A percentile compares a stretch with the other conserved stretches of the same genome.
Conservation (phyloP, 495 filamentous ascomycete species). For the Elasticomyces elasticus region DNA sequence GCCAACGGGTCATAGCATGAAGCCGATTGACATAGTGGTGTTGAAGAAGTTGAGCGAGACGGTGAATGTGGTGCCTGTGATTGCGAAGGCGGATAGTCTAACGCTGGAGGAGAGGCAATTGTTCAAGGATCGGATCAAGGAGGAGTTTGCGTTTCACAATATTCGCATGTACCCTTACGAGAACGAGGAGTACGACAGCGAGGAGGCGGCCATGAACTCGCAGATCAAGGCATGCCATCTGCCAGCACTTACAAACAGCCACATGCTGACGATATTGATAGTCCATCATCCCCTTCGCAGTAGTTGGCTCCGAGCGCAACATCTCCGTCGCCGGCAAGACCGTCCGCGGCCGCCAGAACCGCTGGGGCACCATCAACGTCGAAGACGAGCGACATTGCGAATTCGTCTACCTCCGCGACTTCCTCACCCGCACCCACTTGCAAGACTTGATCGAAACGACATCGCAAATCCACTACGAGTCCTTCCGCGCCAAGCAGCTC, state of each 20-base stretch:
- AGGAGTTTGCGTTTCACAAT: slow-evolving; percentile 99
- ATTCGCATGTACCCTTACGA: slow-evolving; percentile 99
- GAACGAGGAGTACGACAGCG: slow-evolving; percentile 95
- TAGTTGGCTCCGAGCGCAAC: slow-evolving; percentile 94
- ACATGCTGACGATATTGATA: slow-evolving; percentile 27
- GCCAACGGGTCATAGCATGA: slow-evolving; percentile 90
- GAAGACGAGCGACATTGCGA: slow-evolving; percentile 99
- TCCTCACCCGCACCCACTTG: slow-evolving; percentile 90
- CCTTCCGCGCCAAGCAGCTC: slow-evolving; percentile 98
- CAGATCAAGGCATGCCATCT: slow-evolving; percentile 73
- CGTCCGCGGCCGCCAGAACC: slow-evolving; percentile 94
- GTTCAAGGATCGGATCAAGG: slow-evolving; percentile 98
- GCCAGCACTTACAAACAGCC: background rate
- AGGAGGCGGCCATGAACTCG: slow-evolving; percentile 85
- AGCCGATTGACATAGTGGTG: slow-evolving; percentile 99
- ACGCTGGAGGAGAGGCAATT: slow-evolving; percentile 89
- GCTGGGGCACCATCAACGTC: slow-evolving; percentile 99
- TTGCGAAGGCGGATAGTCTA: slow-evolving; percentile 94
- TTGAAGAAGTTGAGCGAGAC: slow-evolving; percentile 98
- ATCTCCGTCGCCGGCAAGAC: slow-evolving; percentile 97
- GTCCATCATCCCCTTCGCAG: slow-evolving; percentile 94
- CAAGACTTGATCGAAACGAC: slow-evolving; percentile 98
- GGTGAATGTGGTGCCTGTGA: slow-evolving; percentile 97
- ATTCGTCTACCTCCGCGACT: slow-evolving; percentile 96
- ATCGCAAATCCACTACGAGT: slow-evolving; percentile 99